Evolutionary conservation across 2,329 filamentous ascomycete species (phyloP).

Genomic region (Colletotrichum tanaceti): DNA sequence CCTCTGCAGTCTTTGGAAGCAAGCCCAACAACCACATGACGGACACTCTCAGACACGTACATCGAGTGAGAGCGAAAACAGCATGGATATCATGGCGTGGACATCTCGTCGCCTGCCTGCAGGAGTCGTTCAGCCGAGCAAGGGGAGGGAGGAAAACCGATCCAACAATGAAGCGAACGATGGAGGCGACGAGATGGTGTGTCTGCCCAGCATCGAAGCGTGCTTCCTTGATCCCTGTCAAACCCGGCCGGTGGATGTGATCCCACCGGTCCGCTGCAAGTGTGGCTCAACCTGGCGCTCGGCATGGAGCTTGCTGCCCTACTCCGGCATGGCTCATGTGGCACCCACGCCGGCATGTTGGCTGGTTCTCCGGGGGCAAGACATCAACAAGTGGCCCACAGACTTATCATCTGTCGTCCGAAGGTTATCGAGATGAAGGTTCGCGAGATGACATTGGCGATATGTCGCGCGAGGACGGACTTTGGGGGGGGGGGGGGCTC

Average conservation of each 20-base stretch:
- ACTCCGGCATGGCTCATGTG: neutral
- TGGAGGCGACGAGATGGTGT: conserved; percentile 8
- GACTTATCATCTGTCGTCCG: neutral
- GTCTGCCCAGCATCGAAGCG: conserved; percentile 21
- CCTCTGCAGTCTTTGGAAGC: neutral
- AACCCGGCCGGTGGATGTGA: conserved; percentile 10
- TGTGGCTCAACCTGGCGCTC: conserved; percentile 5
- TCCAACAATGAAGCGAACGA: conserved; percentile 24
- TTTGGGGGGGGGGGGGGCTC: conserved; percentile 8
- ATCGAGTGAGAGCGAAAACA: neutral
- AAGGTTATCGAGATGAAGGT: neutral
- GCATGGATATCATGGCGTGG: conserved; percentile 17
- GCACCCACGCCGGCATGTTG: neutral
- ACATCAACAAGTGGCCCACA: neutral
- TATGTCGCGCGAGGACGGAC: conserved; percentile 16
- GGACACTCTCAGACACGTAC: neutral
- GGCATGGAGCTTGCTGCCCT: neutral
- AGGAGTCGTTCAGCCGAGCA: conserved; percentile 16
- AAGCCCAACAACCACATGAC: neutral
- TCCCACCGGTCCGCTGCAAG: conserved; percentile 11
- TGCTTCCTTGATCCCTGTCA: conserved; percentile 4
- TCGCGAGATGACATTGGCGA: conserved; percentile 8
- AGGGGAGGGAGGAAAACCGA: conserved; percentile 22
- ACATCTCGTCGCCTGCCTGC: conserved; percentile 19
- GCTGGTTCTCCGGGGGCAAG: neutral